Percentiles rank a stretch among this genome's conserved stretches.
These are phyloP conservation scores for Actinidia arguta DNA, from an alignment of 179 eudicot genomes.

Conservation along the genomic window DNA sequence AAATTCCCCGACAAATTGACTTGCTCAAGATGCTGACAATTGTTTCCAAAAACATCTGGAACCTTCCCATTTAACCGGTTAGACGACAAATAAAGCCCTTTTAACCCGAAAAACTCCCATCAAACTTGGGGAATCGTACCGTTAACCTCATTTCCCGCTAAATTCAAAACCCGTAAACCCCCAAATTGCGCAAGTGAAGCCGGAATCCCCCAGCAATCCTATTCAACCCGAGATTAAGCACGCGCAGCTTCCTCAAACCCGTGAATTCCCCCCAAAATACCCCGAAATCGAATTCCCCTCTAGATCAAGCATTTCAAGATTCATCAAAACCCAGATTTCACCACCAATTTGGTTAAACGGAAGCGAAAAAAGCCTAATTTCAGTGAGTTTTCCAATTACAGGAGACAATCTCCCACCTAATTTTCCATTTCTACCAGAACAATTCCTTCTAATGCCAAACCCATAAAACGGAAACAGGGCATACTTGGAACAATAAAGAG, in stretches of 20 bases:
- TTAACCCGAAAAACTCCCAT: slow-evolving; percentile 43
- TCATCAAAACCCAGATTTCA: slow-evolving; percentile 57
- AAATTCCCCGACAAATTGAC: slow-evolving; percentile 60
- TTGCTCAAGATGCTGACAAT: slow-evolving; percentile 59
- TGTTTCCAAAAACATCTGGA: slow-evolving; percentile 49
- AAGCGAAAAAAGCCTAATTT: slow-evolving; percentile 72
- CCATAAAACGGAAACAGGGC: slow-evolving; percentile 49
- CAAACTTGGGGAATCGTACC: slow-evolving; percentile 51
- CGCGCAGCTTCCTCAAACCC: slow-evolving; percentile 55
- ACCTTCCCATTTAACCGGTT: slow-evolving; percentile 52
- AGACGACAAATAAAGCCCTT: slow-evolving; percentile 56
- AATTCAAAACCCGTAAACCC: slow-evolving; percentile 52
- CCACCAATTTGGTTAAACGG: slow-evolving; percentile 61
- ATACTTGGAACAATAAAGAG: slow-evolving; percentile 43
- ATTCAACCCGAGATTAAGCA: slow-evolving; percentile 65
- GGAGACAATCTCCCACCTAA: slow-evolving; percentile 49
- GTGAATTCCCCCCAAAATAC: slow-evolving; percentile 39
- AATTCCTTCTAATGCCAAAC: slow-evolving; percentile 53
- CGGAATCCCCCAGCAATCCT: slow-evolving; percentile 54
- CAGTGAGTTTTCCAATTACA: slow-evolving; percentile 43
- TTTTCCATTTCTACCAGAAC: slow-evolving; percentile 44
- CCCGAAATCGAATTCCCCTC: slow-evolving; percentile 67
- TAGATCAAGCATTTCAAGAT: slow-evolving; percentile 72
- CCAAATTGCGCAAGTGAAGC: slow-evolving; percentile 38
- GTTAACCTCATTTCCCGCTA: slow-evolving; percentile 58